A percentile compares a stretch with the other conserved stretches of the same genome.
Conservation (phyloP, 192 early-diverging fungal species). For the Coemansia sp. region DNA sequence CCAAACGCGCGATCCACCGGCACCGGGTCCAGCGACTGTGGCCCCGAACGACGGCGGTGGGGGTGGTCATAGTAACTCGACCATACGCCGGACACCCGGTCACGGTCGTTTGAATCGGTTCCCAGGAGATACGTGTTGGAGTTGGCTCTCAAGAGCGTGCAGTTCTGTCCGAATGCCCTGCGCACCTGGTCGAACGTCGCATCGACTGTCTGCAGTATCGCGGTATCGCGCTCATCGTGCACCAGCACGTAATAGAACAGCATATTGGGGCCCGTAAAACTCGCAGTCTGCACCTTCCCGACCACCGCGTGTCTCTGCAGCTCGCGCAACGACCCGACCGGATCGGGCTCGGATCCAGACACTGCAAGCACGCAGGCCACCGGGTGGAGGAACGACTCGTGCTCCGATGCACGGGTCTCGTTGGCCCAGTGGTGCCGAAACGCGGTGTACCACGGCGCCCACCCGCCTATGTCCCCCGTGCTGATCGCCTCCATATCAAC, state of each 20-base stretch:
- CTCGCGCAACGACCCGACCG: constrained; percentile 65
- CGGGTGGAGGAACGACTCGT: constrained; percentile 94
- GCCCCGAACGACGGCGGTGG: constrained; percentile 1
- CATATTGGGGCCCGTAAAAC: constrained; percentile 77
- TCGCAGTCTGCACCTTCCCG: constrained; percentile 61
- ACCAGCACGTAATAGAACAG: constrained; percentile 83
- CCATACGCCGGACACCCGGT: constrained; percentile 45
- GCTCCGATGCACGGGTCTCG: constrained; percentile 74
- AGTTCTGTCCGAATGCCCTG: constrained; percentile 48
- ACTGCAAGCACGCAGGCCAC: constrained; percentile 74
- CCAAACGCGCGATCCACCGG: constrained; percentile 17
- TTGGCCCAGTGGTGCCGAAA: constrained; percentile 62
- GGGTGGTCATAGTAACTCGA: constrained; percentile 5
- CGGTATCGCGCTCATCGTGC: constrained; percentile 68
- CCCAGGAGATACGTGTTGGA: constrained; percentile 32
- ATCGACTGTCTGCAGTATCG: constrained; percentile 41
- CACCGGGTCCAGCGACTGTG: constrained; percentile 11
- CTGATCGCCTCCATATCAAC: constrained; percentile 16
- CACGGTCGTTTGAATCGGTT: constrained; percentile 16
- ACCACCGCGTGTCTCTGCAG: constrained; percentile 59
- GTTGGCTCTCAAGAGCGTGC: constrained; percentile 43
- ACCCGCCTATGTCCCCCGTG: constrained; percentile 25
- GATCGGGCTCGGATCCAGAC: constrained; percentile 74
- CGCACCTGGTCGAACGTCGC: constrained; percentile 49
- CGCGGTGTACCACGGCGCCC: constrained; percentile 82